These are phyloP conservation scores for Acanthamoeba healyi DNA, from an alignment of 208 protist genomes.

Conservation along the genomic window DNA sequence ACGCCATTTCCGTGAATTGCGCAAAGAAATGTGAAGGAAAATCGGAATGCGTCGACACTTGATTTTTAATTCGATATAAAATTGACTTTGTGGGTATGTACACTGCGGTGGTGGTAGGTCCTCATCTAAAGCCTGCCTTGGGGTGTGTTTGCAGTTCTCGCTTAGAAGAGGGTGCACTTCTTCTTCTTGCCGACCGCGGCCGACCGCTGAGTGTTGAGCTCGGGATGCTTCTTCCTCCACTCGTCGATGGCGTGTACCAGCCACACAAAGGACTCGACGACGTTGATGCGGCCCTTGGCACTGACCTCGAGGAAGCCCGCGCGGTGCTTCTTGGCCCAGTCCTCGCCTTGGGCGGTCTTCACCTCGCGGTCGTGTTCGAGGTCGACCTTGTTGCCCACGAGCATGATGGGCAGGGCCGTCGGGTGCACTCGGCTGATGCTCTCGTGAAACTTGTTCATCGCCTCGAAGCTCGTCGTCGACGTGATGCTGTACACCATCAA, in stretches of 20 bases:
- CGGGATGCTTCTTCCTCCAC: conserved; percentile 60
- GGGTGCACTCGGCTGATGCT: neutral
- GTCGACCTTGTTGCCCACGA: conserved; percentile 89
- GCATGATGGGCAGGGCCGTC: neutral
- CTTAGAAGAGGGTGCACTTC: conserved; percentile 67
- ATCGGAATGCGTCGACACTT: too few relatives aligned
- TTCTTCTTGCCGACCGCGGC: conserved; percentile 57
- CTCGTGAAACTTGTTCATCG: conserved; percentile 45
- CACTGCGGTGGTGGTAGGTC: neutral
- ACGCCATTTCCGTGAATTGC: too few relatives aligned
- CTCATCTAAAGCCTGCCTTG: neutral
- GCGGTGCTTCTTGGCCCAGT: conserved; percentile 82
- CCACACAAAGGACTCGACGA: conserved; percentile 89
- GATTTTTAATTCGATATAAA: too few relatives aligned
- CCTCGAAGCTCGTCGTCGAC: conserved; percentile 57
- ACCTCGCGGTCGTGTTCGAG: conserved; percentile 87
- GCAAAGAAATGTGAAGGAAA: too few relatives aligned
- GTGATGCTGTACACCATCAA: conserved; percentile 81
- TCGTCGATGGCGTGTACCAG: conserved; percentile 88
- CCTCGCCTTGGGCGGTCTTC: conserved; percentile 82
- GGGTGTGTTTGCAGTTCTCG: neutral
- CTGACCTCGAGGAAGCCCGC: conserved; percentile 70
- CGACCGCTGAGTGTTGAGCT: neutral
- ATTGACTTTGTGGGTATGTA: too few relatives aligned
- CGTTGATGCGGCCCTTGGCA: conserved; percentile 89